These are phyloP conservation scores for Pulicaria dysenterica DNA, from an alignment of 129 eudicot genomes.

Conservation along the genomic window DNA sequence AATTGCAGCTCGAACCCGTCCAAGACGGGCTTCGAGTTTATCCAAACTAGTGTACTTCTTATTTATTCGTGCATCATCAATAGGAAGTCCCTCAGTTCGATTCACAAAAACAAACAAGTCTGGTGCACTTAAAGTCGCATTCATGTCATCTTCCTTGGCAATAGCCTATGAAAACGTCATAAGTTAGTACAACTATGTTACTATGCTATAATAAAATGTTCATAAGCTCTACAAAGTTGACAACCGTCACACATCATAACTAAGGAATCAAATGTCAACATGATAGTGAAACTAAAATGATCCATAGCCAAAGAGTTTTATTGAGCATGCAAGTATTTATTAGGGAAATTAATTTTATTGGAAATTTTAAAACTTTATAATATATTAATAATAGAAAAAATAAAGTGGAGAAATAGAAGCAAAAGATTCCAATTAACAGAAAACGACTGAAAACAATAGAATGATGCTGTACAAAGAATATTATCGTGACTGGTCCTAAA, in stretches of 20 bases:
- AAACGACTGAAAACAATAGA: conserved; percentile 16
- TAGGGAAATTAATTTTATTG: not conserved
- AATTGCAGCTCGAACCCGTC: conserved; percentile 37
- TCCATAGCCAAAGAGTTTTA: not conserved
- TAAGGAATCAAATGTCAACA: too few species aligned
- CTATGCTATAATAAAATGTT: not conserved
- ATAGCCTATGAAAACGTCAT: conserved; percentile 32
- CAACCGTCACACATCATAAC: too few species aligned
- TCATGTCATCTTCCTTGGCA: conserved; percentile 40
- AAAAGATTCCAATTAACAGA: conserved; percentile 27
- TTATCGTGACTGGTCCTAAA: conserved; percentile 33
- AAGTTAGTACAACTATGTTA: not conserved
- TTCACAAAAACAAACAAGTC: conserved; percentile 18
- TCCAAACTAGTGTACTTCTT: conserved; percentile 38
- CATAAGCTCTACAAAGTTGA: too few species aligned
- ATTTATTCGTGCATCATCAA: conserved; percentile 21
- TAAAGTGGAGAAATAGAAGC: conserved; percentile 22
- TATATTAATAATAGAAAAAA: not conserved
- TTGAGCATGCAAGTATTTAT: not conserved
- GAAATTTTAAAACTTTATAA: not conserved
- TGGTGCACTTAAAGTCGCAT: conserved; percentile 32
- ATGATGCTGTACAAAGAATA: conserved; percentile 28
- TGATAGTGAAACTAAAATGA: not conserved
- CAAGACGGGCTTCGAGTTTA: conserved; percentile 46
- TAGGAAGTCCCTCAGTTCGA: conserved; percentile 28